Percentiles rank a stretch among this genome's conserved stretches.
Evolutionary conservation across 2,329 filamentous ascomycete genomes (phyloP).

Genomic region (Curvularia eragrostidis): DNA sequence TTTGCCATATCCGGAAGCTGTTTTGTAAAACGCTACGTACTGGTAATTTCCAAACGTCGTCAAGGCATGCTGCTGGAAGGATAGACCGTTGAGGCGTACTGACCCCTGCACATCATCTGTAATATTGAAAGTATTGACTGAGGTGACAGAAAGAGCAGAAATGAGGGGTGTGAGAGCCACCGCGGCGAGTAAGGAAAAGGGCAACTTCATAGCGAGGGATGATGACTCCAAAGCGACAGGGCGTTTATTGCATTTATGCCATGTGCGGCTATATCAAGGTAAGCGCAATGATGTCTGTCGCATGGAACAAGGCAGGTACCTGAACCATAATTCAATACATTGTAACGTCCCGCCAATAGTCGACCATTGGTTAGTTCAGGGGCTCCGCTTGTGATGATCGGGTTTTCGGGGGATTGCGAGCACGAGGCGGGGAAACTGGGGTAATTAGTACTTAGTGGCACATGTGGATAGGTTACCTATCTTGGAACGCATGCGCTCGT

Average conservation of each 20-base stretch:
- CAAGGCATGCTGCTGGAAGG: conserved; percentile 59
- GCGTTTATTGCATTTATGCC: background rate
- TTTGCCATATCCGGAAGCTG: conserved; percentile 40
- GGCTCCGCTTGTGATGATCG: conserved; percentile 11
- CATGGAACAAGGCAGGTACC: background rate
- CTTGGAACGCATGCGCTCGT: conserved; percentile 1
- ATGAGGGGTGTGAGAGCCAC: conserved; percentile 22
- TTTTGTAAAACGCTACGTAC: conserved; percentile 57
- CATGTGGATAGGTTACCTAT: background rate
- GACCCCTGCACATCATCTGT: conserved; percentile 45
- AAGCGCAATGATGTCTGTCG: background rate
- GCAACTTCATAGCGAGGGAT: conserved; percentile 23
- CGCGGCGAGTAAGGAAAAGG: conserved; percentile 16
- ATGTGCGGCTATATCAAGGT: background rate
- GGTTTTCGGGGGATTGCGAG: conserved; percentile 23
- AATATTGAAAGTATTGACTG: conserved; percentile 40
- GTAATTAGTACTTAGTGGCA: background rate
- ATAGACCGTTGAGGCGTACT: conserved; percentile 55
- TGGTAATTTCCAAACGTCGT: conserved; percentile 58
- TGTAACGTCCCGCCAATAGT: background rate
- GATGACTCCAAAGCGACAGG: background rate
- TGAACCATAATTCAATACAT: background rate
- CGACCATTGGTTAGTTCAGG: background rate
- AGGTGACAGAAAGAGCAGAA: conserved; percentile 35
- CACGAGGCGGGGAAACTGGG: conserved; percentile 24